Conservation (phyloP, 768 basidiomycete genomes). For the Naganishia vishniacii region DNA sequence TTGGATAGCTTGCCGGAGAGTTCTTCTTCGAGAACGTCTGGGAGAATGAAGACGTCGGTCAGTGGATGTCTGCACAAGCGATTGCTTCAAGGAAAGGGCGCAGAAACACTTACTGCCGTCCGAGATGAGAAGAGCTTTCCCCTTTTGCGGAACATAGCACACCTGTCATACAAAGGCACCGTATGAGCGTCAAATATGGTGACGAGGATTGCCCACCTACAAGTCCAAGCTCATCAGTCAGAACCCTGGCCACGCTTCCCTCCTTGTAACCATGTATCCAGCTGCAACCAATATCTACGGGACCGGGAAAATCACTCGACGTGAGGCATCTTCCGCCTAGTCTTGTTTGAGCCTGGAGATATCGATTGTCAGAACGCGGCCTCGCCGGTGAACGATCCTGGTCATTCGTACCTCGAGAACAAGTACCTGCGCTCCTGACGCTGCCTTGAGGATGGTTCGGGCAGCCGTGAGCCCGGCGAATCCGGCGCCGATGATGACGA, state of each 20-base stretch:
- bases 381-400: too few species aligned
- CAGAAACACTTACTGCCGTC: not conserved
- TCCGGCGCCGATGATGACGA: conserved; percentile 45
- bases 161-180: not conserved
- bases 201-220: conserved; percentile 11
- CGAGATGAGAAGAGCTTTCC: not conserved
- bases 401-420: conserved; percentile 35
- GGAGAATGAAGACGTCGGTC: too few species aligned
- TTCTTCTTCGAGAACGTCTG: not conserved
- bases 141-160: conserved; percentile 3
- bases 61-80: not conserved
- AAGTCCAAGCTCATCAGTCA: conserved; percentile 40
- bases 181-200: too few species aligned
- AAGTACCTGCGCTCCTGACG: conserved; percentile 29
- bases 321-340: conserved; percentile 44
- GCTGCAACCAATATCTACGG: conserved; percentile 45
- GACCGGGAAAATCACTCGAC: conserved; percentile 28
- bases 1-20: not conserved
- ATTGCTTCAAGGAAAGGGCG: not conserved
- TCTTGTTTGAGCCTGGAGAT: conserved; percentile 40
- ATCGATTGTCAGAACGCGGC: too few species aligned
- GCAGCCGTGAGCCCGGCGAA: conserved; percentile 28
- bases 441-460: not conserved
- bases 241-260: conserved; percentile 38
- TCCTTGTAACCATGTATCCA: conserved; percentile 48